Conservation (phyloP, 2,329 filamentous ascomycete genomes). For the Westerdykella ornata region DNA sequence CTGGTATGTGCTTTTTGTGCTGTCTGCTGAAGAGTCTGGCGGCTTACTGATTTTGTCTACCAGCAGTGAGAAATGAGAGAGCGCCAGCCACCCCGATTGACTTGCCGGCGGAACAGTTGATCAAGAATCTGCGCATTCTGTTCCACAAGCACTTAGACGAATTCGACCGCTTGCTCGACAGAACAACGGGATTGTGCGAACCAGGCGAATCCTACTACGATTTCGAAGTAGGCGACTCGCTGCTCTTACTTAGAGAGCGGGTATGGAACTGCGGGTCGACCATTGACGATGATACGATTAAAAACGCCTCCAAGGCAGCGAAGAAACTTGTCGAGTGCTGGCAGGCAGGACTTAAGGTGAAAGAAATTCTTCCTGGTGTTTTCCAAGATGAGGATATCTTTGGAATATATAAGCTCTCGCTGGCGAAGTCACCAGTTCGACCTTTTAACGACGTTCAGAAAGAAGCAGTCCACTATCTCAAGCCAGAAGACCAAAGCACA, state of each 20-base stretch:
- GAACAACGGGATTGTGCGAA: neutral
- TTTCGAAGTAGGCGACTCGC: neutral
- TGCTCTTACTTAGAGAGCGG: neutral
- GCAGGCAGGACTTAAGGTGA: no score
- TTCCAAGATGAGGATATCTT: no score
- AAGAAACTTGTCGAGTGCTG: no score
- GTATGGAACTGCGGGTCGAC: neutral
- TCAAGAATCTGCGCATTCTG: neutral
- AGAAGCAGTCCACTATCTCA: constrained; percentile 5
- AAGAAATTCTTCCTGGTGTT: no score
- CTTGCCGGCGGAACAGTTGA: neutral
- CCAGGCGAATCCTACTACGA: neutral
- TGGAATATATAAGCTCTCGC: no score
- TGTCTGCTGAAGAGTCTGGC: no score
- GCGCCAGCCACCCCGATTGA: neutral
- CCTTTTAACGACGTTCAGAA: neutral
- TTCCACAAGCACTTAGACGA: neutral
- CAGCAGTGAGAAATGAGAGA: neutral
- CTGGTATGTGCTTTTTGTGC: no score
- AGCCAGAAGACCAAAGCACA: constrained; percentile 5
- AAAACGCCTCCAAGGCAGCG: no score
- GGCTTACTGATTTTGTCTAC: no score
- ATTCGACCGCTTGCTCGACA: neutral
- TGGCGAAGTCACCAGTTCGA: constrained; percentile 4
- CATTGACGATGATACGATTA: no score